phyloP scores from a whole-genome alignment of 1,139 yeast species.

The Zygoascus meyerae region DNA sequence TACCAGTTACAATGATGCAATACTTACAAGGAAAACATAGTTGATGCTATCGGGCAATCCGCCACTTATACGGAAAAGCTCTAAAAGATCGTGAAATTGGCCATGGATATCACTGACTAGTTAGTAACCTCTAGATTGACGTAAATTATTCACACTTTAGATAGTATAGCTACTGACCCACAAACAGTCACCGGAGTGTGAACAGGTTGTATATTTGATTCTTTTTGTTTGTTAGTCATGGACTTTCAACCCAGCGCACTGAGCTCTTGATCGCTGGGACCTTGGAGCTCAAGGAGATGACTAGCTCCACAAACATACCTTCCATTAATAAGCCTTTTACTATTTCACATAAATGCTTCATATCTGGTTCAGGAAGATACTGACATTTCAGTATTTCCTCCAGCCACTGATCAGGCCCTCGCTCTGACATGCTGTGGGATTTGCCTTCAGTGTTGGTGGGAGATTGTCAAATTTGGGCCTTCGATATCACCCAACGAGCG shows the following conservation, averaged over 20 bases:
- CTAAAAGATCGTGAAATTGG: slow-evolving; percentile 91
- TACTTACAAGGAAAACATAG: slow-evolving; percentile 55
- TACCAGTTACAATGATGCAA: neutral
- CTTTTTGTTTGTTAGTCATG: slow-evolving; percentile 31
- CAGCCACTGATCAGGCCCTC: slow-evolving; percentile 95
- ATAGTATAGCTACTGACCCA: slow-evolving; percentile 43
- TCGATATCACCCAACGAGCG: neutral
- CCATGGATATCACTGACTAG: slow-evolving; percentile 76
- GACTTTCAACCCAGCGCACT: slow-evolving; percentile 2
- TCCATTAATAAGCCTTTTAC: slow-evolving; percentile 88
- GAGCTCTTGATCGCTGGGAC: neutral
- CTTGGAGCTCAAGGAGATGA: neutral
- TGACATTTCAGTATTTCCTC: slow-evolving; percentile 89
- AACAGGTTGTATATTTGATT: slow-evolving; percentile 93
- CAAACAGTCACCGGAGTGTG: slow-evolving; percentile 97
- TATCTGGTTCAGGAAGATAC: slow-evolving; percentile 83
- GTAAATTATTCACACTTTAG: neutral
- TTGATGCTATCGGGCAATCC: slow-evolving; percentile 80
- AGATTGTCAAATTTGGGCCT: neutral
- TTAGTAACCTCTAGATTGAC: neutral
- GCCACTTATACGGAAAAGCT: slow-evolving; percentile 86
- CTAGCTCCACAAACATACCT: slow-evolving; percentile 23
- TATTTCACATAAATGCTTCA: slow-evolving; percentile 93
- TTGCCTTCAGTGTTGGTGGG: slow-evolving; percentile 3
- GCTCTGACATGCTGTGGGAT: slow-evolving; percentile 48